Evolutionary conservation across 768 basidiomycete species (phyloP), one percentile per base, ranked within the genome.

Genomic region (Serendipita sp.): DNA sequence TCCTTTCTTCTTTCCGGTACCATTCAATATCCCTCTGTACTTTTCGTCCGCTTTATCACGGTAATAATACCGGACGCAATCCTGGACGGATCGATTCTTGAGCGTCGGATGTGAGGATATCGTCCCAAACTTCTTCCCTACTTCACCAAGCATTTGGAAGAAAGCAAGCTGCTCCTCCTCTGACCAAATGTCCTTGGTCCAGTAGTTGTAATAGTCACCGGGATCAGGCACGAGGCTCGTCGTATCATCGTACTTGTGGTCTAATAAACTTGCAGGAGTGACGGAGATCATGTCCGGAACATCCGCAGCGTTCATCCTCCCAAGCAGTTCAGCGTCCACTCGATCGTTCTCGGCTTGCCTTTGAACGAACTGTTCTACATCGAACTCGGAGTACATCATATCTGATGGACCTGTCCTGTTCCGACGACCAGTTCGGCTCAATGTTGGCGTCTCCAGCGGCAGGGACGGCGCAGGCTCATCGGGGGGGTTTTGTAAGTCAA

Each of bases 371-470:
- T 60, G 55, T n/a, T 60, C 55, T 10, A 60, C 27, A 29, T 60
- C 55, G 34, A 60, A 60, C 55, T 60, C 55, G 29, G 55, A 60
- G 36, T 60, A 37, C 29, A 60, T 60, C 55, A 60, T 60, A 60
- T 60, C 55, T 10, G 55, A 60, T 8, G 34, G 27, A 5, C 55
- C 55, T n/a, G 27, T 29, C 55, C 55, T 23, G n/a, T 52, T 52
- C 31, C 55, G 23, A 29, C 55, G 55, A 60, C 55, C 55, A 10
- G 55, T 33, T n/a, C 55, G 55, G 10, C 29, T 37, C 27, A 34
- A 29, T 10, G 34, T n/a, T 10, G 55, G 55, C 10, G 55, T 60
- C 36, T 60, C 55, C 2, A 37, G 1, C n/a, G 34, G 16, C 27
- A 34, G 8, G 10, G 36, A 4, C 18, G 55, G 55, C 16, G 55